Base-by-base conservation (phyloP, 1,139 yeast genomes). In the Candida gigantensis region DNA sequence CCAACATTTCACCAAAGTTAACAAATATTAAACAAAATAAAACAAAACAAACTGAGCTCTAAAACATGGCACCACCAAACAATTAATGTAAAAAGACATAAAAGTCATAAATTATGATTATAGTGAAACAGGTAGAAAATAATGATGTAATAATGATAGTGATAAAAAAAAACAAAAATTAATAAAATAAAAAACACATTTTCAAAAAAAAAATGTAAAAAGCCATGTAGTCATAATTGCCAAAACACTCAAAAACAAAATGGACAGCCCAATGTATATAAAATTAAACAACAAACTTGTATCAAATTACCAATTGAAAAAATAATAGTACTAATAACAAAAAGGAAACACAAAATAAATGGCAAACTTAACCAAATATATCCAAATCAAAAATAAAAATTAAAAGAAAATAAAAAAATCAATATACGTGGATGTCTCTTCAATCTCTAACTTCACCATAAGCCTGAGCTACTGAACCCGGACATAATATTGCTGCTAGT, bases 381-480 rank as follows among this genome's bases (percentile, higher is more conserved):
- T n/a, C n/a, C 8, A 20, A 20, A 20, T 20, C 23, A 20, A 4
- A 6, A n/a, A 6, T 9, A 20, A 25, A 7, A 25, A 25, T 6
- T 20, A 29, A 13, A 18, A 18, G 8, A 18, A 18, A 18, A 18
- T 6, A 18, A 18, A 18, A 18, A 18, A 18, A 6, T 8, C 21
- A 6, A 18, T 18, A 18, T 8, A 18, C 8, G 21, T 6, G 8
- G 21, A 18, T 6, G 6, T 18, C 6, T 18, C 21, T 19, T 17
- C 18, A n/a, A n/a, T n/a, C n/a, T n/a, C n/a, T n/a, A n/a, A n/a
- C n/a, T n/a, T 23, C 30, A 39, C 42, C 42, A 39, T 25, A 39
- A 39, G 28, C 29, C 33, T 14, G 42, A 29, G 12, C 38, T 29
- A 16, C 37, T 28, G 24, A 39, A 36, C 5, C 42, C 35, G 5